A percentile compares a stretch with the other conserved stretches of the same genome.
Evolutionary conservation across 176 grass and related monocot genomes (phyloP).

Genomic region (Musa itinerans): DNA sequence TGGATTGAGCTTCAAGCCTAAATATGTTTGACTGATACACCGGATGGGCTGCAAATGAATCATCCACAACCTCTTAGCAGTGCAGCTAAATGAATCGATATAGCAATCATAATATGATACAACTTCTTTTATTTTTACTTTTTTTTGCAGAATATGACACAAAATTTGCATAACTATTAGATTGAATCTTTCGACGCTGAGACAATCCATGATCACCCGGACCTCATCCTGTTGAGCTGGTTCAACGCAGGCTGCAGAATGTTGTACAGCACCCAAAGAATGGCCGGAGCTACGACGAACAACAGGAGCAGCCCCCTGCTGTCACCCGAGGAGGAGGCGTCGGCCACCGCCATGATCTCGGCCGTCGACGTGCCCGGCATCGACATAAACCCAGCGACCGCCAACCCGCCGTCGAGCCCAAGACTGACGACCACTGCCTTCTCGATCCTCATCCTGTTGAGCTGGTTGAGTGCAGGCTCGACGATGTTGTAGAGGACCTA

Average conservation of each 20-base stretch:
- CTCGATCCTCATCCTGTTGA: constrained; percentile 2
- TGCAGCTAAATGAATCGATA: too few species aligned
- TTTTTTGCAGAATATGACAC: too few species aligned
- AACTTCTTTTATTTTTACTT: too few species aligned
- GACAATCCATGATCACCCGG: neutral
- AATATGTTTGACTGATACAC: too few species aligned
- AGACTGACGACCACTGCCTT: constrained; percentile 1
- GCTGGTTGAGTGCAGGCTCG: constrained; percentile 7
- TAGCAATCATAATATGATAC: too few species aligned
- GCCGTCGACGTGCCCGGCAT: neutral
- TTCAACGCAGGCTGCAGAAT: constrained; percentile 6
- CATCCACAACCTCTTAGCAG: too few species aligned
- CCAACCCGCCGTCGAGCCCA: neutral
- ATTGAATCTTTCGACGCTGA: too few species aligned
- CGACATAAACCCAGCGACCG: neutral
- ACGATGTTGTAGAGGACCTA: constrained; percentile 12
- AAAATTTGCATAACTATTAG: too few species aligned
- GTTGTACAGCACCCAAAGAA: constrained; percentile 2
- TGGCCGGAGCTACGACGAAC: neutral
- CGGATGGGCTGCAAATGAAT: too few species aligned
- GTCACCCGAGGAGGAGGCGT: neutral
- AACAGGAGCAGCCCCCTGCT: constrained; percentile 4
- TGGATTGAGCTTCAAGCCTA: too few species aligned
- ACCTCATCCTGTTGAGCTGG: constrained; percentile 6
- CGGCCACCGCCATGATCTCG: neutral